Evolutionary conservation across 2,329 filamentous ascomycete genomes (phyloP), one percentile per base, ranked within the genome.

Genomic region (Pestalotiopsis fici): DNA sequence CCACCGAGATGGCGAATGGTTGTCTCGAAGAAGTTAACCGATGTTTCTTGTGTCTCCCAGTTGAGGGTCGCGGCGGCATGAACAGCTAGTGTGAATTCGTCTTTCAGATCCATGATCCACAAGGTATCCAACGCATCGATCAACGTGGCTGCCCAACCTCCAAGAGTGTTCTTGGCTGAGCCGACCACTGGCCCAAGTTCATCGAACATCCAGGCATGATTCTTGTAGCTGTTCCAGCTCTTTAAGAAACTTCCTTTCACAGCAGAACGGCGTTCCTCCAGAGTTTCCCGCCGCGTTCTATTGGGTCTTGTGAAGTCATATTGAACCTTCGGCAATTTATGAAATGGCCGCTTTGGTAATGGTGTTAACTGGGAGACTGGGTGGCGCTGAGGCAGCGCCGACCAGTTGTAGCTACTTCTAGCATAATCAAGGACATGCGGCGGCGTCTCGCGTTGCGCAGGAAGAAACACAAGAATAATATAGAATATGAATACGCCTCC

Each of bases 121-220:
- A 91, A 82, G 0, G 88, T 89, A 68, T 90, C 88, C 64, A 91
- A 80, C 0, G 83, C 78, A 72, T 91, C 89, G 27, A 91, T 83
- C 62, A 90, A 75, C 0, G 88, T 89, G 2, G 87, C 88, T 0
- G 82, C 87, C 83, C 86, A 88, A 18, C 84, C 83, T 13, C 85
- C 85, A 71, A 87, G 87, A 0, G 78, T 76, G 66, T 85, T 82
- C 67, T 81, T 84, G 23, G 74, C 79, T n/a, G 73, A 72, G 54
- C 84, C 85, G 25, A 79, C 80, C 3, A 88, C 77, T 13, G 86
- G 86, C 35, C 76, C 74, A 6, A 88, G 74, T 74, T 88, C 86
- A 69, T 88, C 86, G 15, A 81, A 77, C 59, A 83, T 74, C 85
- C 86, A 88, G 1, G 86, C 86, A 64, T 83, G 74, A 55, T 80